Evolutionary conservation across 2,329 filamentous ascomycete species (phyloP).

Genomic region (Exophiala sp.): DNA sequence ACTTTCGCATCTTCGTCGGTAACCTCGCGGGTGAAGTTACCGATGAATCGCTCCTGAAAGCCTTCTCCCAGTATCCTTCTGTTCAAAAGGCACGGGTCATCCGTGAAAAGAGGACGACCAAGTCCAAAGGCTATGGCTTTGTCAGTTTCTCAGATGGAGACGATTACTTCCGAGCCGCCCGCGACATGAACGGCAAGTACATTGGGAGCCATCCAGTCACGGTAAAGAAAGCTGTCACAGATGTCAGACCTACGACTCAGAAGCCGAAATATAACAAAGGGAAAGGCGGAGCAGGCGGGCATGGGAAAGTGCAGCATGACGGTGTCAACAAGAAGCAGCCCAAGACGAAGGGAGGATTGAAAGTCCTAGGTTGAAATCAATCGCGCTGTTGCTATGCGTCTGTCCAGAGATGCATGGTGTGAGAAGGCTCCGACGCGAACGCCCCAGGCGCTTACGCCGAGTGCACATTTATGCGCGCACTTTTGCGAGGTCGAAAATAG

Average conservation of each 20-base stretch:
- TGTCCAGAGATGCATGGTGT: neutral
- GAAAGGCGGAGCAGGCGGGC: slow-evolving; percentile 35
- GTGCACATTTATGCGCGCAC: too few relatives aligned
- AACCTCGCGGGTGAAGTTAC: slow-evolving; percentile 97
- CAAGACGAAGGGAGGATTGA: slow-evolving; percentile 46
- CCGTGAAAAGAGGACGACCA: slow-evolving; percentile 91
- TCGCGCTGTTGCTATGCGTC: neutral
- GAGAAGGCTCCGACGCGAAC: too few relatives aligned
- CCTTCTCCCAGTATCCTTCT: slow-evolving; percentile 82
- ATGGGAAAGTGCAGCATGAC: slow-evolving; percentile 41
- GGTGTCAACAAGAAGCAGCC: slow-evolving; percentile 43
- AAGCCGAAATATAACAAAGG: slow-evolving; percentile 54
- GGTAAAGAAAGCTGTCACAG: slow-evolving; percentile 82
- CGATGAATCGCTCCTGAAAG: slow-evolving; percentile 90
- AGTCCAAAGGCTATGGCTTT: slow-evolving; percentile 94
- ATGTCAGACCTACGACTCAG: slow-evolving; percentile 74
- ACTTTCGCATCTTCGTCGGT: slow-evolving; percentile 92
- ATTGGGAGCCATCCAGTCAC: slow-evolving; percentile 94
- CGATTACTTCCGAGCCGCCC: slow-evolving; percentile 92
- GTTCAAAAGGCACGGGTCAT: slow-evolving; percentile 91
- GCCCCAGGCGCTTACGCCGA: too few relatives aligned
- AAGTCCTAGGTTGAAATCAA: slow-evolving; percentile 39
- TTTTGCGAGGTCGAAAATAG: too few relatives aligned
- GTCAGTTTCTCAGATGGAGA: slow-evolving; percentile 94
- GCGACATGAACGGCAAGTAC: slow-evolving; percentile 99